These are phyloP conservation scores for Carallia brachiata DNA, from an alignment of 345 rosid species.

Conservation along the genomic window DNA sequence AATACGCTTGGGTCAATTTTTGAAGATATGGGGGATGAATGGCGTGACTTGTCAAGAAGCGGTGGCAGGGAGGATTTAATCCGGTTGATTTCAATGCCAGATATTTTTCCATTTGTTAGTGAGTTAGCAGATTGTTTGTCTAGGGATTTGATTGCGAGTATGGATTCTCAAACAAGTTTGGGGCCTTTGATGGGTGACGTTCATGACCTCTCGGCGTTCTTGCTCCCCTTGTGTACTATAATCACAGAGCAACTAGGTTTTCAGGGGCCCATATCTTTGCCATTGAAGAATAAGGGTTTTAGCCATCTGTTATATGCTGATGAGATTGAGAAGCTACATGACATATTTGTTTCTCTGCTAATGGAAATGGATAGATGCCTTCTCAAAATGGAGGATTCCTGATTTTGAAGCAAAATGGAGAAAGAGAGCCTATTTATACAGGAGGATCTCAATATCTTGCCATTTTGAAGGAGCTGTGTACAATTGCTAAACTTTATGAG, in stretches of 20 bases:
- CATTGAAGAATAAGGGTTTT: slow-evolving; percentile 34
- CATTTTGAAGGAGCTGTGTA: slow-evolving; percentile 66
- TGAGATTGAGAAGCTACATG: slow-evolving; percentile 50
- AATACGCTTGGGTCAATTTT: slow-evolving; percentile 61
- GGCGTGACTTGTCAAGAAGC: slow-evolving; percentile 15
- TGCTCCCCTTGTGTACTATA: slow-evolving; percentile 48
- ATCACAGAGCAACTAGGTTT: slow-evolving; percentile 30
- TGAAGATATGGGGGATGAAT: slow-evolving; percentile 44
- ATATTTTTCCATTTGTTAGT: slow-evolving; percentile 66
- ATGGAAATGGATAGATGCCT: slow-evolving; percentile 56
- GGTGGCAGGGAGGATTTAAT: slow-evolving; percentile 45
- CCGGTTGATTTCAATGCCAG: slow-evolving; percentile 35
- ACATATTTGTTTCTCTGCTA: slow-evolving; percentile 43
- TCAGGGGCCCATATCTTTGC: slow-evolving; percentile 37
- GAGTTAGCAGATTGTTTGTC: slow-evolving; percentile 59
- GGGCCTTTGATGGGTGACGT: slow-evolving; percentile 52
- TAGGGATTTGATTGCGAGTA: slow-evolving; percentile 38
- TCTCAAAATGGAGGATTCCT: slow-evolving; percentile 37
- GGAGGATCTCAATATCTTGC: slow-evolving; percentile 67
- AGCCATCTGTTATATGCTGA: slow-evolving; percentile 26
- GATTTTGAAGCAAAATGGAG: slow-evolving; percentile 32
- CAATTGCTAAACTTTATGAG: slow-evolving; percentile 53
- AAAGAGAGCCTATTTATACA: slow-evolving; percentile 46
- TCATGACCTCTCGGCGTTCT: slow-evolving; percentile 56
- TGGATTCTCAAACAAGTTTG: slow-evolving; percentile 21